Conservation (phyloP, 2,329 filamentous ascomycete genomes). For the Pseudogymnoascus sp. region DNA sequence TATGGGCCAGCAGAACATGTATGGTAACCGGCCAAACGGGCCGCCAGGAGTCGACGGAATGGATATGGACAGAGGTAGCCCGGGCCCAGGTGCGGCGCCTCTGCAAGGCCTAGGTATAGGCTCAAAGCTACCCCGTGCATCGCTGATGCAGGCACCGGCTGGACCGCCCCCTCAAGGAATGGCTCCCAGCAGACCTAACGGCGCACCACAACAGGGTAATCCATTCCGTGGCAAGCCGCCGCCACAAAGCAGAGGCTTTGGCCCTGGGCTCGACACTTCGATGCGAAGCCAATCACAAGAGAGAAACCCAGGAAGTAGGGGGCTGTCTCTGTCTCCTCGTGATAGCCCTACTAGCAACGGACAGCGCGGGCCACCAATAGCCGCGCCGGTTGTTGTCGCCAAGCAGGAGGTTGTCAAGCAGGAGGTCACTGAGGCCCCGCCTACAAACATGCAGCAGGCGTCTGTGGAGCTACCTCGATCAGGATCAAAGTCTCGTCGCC, state of each 20-base stretch:
- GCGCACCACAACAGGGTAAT: conserved; percentile 53
- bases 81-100: conserved; percentile 23
- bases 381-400: conserved; percentile 38
- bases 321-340: conserved; percentile 24
- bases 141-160: conserved; percentile 31
- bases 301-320: conserved; percentile 33
- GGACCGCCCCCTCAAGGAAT: conserved; percentile 49
- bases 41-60: conserved; percentile 32
- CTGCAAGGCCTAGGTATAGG: conserved; percentile 23
- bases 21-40: conserved; percentile 20
- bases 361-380: conserved; percentile 40
- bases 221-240: conserved; percentile 28
- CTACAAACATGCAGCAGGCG: conserved; percentile 27
- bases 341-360: conserved; percentile 51
- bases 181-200: conserved; percentile 51
- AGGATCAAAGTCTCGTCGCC: conserved; percentile 44
- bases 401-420: conserved; percentile 26
- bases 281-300: conserved; percentile 37
- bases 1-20: conserved; percentile 31
- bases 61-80: conserved; percentile 26
- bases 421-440: conserved; percentile 26
- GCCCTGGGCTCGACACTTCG: conserved; percentile 24
- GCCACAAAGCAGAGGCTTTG: conserved; percentile 22
- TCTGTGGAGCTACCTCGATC: conserved; percentile 29
- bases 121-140: conserved; percentile 31